Percentiles rank a stretch among this genome's conserved stretches.
Evolutionary conservation across 441 rosid species (phyloP).

Genomic region (Viola pubescens): DNA sequence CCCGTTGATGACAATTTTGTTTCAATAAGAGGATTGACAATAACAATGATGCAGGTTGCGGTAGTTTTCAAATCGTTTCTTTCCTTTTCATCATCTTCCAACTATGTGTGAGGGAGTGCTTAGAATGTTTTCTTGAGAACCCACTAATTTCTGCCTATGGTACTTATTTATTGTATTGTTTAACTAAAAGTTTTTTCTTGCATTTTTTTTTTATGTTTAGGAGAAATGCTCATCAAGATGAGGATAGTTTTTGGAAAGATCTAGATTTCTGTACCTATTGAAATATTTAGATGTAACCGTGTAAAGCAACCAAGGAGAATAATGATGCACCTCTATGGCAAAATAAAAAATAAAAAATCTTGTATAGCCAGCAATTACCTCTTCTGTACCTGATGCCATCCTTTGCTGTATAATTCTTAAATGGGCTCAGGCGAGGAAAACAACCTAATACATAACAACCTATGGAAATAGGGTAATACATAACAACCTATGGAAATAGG

Average conservation of each 20-base stretch:
- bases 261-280: background rate
- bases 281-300: background rate
- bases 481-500: too few species aligned
- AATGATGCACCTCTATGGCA: slow-evolving; percentile 12
- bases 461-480: too few species aligned
- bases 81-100: slow-evolving; percentile 11
- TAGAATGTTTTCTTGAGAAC: background rate
- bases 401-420: slow-evolving; percentile 14
- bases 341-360: background rate
- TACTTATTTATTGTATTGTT: slow-evolving; percentile 8
- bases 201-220: slow-evolving; percentile 8
- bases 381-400: slow-evolving; percentile 9
- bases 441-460: too few species aligned
- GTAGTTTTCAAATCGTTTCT: background rate
- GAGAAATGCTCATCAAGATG: background rate
- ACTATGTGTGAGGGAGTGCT: background rate
- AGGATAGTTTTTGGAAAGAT: background rate
- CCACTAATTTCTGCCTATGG: slow-evolving; percentile 3
- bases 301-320: slow-evolving; percentile 9
- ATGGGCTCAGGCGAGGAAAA: background rate
- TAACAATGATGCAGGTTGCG: background rate
- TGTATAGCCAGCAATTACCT: slow-evolving; percentile 7
- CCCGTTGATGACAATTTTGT: background rate
- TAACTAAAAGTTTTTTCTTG: background rate
- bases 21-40: background rate